Evolutionary conservation across 2,329 filamentous ascomycete genomes (phyloP).

Genomic region (Epicoccum nigrum): DNA sequence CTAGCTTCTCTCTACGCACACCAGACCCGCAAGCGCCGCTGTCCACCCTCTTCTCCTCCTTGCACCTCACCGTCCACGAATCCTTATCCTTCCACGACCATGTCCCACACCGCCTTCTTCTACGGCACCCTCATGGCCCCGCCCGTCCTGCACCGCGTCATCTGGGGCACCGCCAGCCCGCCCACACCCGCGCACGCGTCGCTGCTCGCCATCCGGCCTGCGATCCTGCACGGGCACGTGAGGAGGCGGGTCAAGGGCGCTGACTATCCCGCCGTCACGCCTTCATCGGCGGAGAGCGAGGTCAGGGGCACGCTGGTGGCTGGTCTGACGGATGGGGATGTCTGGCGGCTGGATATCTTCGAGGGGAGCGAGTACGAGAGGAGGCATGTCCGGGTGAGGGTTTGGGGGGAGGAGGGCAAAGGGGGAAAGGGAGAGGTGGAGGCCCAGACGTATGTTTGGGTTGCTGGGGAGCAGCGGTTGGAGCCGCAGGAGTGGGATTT

Average conservation of each 20-base stretch:
- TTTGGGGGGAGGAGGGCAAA: conserved; percentile 36
- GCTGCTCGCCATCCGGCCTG: conserved; percentile 71
- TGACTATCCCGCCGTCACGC: conserved; percentile 82
- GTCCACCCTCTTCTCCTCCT: neutral
- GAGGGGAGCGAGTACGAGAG: conserved; percentile 78
- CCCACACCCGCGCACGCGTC: conserved; percentile 56
- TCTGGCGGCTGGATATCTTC: conserved; percentile 78
- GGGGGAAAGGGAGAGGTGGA: conserved; percentile 47
- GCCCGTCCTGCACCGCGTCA: conserved; percentile 83
- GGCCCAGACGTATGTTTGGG: conserved; percentile 60
- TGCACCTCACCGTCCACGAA: neutral
- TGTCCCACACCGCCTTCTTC: conserved; percentile 65
- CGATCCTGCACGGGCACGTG: conserved; percentile 74
- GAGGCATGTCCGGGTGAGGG: conserved; percentile 53
- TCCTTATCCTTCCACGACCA: conserved; percentile 1
- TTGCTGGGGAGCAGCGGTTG: conserved; percentile 55
- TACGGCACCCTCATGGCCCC: conserved; percentile 82
- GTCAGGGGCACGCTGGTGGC: conserved; percentile 78
- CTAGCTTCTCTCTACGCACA: conserved; percentile 16
- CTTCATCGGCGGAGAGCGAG: conserved; percentile 39
- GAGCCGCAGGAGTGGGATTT: conserved; percentile 88
- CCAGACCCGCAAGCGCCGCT: neutral
- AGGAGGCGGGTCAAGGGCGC: conserved; percentile 71
- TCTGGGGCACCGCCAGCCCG: conserved; percentile 65
- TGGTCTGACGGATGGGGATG: conserved; percentile 77